A percentile compares a stretch with the other conserved stretches of the same genome.
These are phyloP conservation scores for Fraxinus velutina DNA, from an alignment of 305 asterid genomes.

Conservation along the genomic window DNA sequence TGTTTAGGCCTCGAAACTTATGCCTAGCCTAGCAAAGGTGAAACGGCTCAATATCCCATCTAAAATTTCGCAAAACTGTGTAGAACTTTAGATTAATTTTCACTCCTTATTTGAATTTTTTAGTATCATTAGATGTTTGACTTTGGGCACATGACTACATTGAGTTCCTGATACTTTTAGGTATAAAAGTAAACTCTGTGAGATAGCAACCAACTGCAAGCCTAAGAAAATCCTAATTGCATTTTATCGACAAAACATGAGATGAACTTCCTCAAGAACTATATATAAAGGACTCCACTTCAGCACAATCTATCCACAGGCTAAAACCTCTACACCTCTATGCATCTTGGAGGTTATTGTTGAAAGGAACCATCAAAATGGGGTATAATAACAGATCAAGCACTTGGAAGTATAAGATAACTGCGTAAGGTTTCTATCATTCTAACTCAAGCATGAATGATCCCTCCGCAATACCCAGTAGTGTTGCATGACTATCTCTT, in stretches of 20 bases:
- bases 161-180: constrained; percentile 9
- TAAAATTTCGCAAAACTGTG: not conserved
- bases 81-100: not conserved
- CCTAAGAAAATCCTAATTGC: not conserved
- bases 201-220: not conserved
- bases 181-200: not conserved
- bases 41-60: not conserved
- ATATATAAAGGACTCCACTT: not conserved
- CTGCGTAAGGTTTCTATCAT: not conserved
- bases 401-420: not conserved
- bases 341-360: constrained; percentile 4
- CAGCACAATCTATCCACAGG: constrained; percentile 9
- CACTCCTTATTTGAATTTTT: not conserved
- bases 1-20: not conserved
- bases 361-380: not conserved
- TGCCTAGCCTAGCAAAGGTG: not conserved
- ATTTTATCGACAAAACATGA: not conserved
- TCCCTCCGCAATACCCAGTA: not conserved
- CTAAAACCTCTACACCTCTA: constrained; percentile 7
- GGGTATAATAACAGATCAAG: not conserved
- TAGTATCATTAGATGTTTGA: not conserved
- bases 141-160: not conserved
- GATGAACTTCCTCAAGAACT: constrained; percentile 10
- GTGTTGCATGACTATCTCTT: not conserved
- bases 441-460: not conserved